Percentiles rank a stretch among this genome's conserved stretches.
phyloP scores from a whole-genome alignment of 192 early-diverging fungal genomes.

The Irineochytrium annulatum region DNA sequence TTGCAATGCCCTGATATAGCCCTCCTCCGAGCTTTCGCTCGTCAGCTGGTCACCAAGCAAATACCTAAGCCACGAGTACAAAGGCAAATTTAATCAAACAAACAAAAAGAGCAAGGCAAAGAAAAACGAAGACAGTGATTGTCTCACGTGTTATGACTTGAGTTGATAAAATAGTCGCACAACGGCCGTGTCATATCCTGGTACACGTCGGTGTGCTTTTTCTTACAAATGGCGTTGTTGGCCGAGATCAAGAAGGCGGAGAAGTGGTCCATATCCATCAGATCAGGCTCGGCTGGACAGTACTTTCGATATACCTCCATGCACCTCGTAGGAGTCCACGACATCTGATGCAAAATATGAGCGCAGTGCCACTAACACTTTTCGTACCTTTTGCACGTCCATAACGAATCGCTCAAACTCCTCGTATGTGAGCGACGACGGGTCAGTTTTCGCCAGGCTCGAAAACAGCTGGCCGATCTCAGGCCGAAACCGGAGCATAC shows the following conservation, averaged over 20 bases:
- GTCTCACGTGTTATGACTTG: slow-evolving; percentile 82
- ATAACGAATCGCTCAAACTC: slow-evolving; percentile 58
- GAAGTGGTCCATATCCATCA: slow-evolving; percentile 65
- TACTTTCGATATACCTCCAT: slow-evolving; percentile 57
- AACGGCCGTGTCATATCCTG: slow-evolving; percentile 70
- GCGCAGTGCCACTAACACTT: neutral
- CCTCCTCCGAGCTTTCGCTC: slow-evolving; percentile 74
- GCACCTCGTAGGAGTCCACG: slow-evolving; percentile 45
- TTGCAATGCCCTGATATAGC: slow-evolving; percentile 81
- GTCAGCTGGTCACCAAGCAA: slow-evolving; percentile 78
- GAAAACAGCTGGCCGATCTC: slow-evolving; percentile 59
- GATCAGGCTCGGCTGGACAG: slow-evolving; percentile 14
- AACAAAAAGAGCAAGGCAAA: slow-evolving; percentile 7
- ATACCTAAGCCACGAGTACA: slow-evolving; percentile 35
- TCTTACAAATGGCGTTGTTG: slow-evolving; percentile 55
- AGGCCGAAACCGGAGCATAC: slow-evolving; percentile 53
- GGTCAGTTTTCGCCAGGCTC: slow-evolving; percentile 26
- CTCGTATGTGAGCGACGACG: slow-evolving; percentile 34
- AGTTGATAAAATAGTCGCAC: slow-evolving; percentile 77
- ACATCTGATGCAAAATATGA: slow-evolving; percentile 18
- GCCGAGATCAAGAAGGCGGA: slow-evolving; percentile 60
- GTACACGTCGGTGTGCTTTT: slow-evolving; percentile 44
- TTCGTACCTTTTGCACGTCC: slow-evolving; percentile 53
- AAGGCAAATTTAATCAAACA: too few relatives aligned
- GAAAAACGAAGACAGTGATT: neutral